A percentile compares a stretch with the other conserved stretches of the same genome.
phyloP scores from a whole-genome alignment of 2,329 filamentous ascomycete genomes.

The Fonsecaea nubica region DNA sequence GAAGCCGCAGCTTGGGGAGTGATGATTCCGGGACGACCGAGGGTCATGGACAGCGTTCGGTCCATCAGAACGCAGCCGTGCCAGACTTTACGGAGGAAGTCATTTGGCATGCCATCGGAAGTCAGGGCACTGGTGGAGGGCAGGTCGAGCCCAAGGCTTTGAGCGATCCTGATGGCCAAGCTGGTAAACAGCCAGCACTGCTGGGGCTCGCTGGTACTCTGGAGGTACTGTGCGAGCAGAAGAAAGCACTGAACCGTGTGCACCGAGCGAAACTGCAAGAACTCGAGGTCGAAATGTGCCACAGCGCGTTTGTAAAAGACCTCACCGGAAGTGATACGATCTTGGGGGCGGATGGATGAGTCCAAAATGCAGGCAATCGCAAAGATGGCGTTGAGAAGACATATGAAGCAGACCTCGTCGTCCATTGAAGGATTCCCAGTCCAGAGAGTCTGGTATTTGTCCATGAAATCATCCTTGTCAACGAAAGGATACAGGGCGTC shows the following conservation, averaged over 20 bases:
- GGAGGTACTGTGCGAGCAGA: slow-evolving; percentile 58
- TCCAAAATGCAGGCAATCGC: slow-evolving; percentile 55
- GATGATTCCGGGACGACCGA: slow-evolving; percentile 27
- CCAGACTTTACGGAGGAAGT: slow-evolving; percentile 42
- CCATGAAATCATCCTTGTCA: slow-evolving; percentile 48
- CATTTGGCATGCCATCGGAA: slow-evolving; percentile 40
- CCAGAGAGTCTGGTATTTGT: slow-evolving; percentile 48
- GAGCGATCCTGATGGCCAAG: slow-evolving; percentile 55
- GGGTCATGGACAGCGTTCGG: slow-evolving; percentile 31
- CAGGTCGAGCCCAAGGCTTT: slow-evolving; percentile 56
- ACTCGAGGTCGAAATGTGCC: slow-evolving; percentile 51
- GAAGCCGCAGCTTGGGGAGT: slow-evolving; percentile 23
- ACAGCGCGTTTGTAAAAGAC: slow-evolving; percentile 54
- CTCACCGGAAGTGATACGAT: slow-evolving; percentile 51
- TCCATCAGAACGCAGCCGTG: slow-evolving; percentile 50
- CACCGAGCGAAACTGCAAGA: slow-evolving; percentile 49
- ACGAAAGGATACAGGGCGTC: slow-evolving; percentile 23
- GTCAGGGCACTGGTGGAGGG: slow-evolving; percentile 47
- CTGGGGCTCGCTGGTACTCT: slow-evolving; percentile 57
- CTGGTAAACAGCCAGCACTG: slow-evolving; percentile 60
- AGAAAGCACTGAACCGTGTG: slow-evolving; percentile 57
- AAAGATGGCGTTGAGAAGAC: slow-evolving; percentile 56
- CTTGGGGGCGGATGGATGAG: slow-evolving; percentile 49
- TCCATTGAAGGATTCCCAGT: slow-evolving; percentile 26
- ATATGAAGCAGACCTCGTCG: slow-evolving; percentile 54